Percentiles rank a stretch among this genome's conserved stretches.
Evolutionary conservation across 75 land plant genomes (phyloP).

Genomic region (Sequoia sempervirens): DNA sequence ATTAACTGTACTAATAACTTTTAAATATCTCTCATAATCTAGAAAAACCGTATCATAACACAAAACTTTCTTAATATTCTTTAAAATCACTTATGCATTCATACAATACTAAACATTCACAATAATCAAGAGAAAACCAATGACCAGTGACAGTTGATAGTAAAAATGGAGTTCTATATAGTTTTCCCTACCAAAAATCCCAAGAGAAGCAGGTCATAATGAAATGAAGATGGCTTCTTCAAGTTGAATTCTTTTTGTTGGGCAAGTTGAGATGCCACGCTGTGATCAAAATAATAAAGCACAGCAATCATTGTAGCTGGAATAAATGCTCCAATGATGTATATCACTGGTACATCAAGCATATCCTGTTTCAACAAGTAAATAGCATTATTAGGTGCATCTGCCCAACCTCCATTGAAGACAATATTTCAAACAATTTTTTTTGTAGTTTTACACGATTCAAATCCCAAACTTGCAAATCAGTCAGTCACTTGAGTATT

Average conservation of each 20-base stretch:
- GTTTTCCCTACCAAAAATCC: constrained; percentile 62
- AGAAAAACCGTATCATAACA: no score
- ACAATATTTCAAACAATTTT: not conserved
- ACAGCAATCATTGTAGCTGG: constrained; percentile 93
- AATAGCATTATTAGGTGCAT: not conserved
- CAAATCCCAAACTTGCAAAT: not conserved
- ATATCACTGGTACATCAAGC: constrained; percentile 60
- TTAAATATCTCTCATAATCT: no score
- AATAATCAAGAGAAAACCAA: no score
- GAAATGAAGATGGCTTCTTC: constrained; percentile 76
- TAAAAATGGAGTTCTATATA: no score
- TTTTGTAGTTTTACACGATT: not conserved
- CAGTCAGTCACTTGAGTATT: not conserved
- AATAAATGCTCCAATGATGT: constrained; percentile 71
- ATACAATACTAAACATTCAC: no score
- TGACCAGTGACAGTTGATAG: no score
- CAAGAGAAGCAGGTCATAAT: constrained; percentile 78
- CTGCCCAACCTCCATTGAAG: not conserved
- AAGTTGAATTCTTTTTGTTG: constrained; percentile 90
- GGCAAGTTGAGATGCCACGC: constrained; percentile 88
- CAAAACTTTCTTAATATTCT: no score
- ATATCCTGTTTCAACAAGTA: constrained; percentile 55
- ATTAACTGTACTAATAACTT: no score
- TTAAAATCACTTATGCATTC: no score
- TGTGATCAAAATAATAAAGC: constrained; percentile 87